These are phyloP conservation scores for Dothistroma pini DNA, from an alignment of 2,329 filamentous ascomycete genomes.

Conservation along the genomic window DNA sequence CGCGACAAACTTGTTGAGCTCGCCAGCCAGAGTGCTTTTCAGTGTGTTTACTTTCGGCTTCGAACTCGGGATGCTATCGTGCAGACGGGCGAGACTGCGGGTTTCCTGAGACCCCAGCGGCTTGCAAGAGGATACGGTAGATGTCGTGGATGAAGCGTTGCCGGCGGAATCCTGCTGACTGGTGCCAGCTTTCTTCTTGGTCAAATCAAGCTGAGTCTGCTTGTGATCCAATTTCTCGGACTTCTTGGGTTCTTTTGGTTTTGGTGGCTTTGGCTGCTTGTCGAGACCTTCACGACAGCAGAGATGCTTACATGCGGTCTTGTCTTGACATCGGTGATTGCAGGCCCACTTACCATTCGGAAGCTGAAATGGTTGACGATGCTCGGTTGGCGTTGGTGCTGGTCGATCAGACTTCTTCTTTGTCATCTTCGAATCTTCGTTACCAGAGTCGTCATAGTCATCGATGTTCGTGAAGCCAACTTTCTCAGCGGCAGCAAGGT, in stretches of 20 bases:
- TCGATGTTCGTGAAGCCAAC: conserved; percentile 52
- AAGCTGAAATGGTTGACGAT: conserved; percentile 50
- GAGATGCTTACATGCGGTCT: conserved; percentile 61
- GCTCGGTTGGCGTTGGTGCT: conserved; percentile 9
- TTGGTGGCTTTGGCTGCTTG: conserved; percentile 54
- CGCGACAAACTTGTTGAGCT: not conserved
- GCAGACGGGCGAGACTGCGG: conserved; percentile 22
- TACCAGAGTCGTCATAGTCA: conserved; percentile 40
- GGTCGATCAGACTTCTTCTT: conserved; percentile 12
- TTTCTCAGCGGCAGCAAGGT: conserved; percentile 44
- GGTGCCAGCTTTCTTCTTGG: conserved; percentile 18
- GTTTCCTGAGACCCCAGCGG: conserved; percentile 14
- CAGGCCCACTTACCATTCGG: conserved; percentile 71
- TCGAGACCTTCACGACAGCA: conserved; percentile 71
- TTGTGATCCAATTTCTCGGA: conserved; percentile 21
- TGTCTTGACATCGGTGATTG: conserved; percentile 66
- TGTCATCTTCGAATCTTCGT: conserved; percentile 1
- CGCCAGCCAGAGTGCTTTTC: not conserved
- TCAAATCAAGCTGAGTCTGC: conserved; percentile 31
- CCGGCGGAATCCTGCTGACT: not conserved
- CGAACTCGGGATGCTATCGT: conserved; percentile 25
- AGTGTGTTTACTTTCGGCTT: conserved; percentile 22
- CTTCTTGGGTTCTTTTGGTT: conserved; percentile 36
- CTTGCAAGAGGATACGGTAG: conserved; percentile 6
- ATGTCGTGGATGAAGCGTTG: not conserved